A percentile compares a stretch with the other conserved stretches of the same genome.
phyloP scores from a whole-genome alignment of 2,329 filamentous ascomycete genomes.

The Xylariaceae sp. region DNA sequence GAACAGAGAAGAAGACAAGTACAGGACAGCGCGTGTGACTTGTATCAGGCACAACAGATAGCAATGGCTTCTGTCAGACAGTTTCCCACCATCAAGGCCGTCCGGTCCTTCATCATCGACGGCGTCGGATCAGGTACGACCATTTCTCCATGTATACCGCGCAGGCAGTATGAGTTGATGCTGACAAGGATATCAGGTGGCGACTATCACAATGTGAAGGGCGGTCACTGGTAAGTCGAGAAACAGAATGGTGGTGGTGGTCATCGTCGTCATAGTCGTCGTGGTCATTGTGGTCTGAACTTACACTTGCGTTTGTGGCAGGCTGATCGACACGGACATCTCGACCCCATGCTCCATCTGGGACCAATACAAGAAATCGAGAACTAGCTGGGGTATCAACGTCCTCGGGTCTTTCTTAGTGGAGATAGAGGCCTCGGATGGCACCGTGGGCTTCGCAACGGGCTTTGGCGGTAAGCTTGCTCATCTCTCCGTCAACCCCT shows the following conservation, averaged over 20 bases:
- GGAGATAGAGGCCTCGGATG: constrained; percentile 82
- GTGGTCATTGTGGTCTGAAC: background rate
- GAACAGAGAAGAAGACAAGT: too few relatives aligned
- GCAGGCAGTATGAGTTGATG: background rate
- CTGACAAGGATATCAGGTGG: constrained; percentile 48
- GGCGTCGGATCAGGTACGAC: constrained; percentile 47
- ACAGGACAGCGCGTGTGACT: background rate
- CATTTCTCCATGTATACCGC: background rate
- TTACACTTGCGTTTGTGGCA: constrained; percentile 40
- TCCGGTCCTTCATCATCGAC: constrained; percentile 67
- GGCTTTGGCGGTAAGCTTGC: constrained; percentile 69
- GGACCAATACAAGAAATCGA: constrained; percentile 79
- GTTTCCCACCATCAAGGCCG: constrained; percentile 71
- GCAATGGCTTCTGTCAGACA: constrained; percentile 46
- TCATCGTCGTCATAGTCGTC: too few relatives aligned
- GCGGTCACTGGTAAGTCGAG: constrained; percentile 56
- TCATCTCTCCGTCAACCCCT: background rate
- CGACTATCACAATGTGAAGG: constrained; percentile 89
- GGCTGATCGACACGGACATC: constrained; percentile 88
- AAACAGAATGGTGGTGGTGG: background rate
- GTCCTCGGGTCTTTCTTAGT: constrained; percentile 88
- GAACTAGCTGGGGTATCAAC: constrained; percentile 94
- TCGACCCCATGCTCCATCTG: constrained; percentile 88
- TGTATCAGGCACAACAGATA: background rate
- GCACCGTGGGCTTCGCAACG: constrained; percentile 89